Evolutionary conservation across 208 protist species (phyloP).

Genomic region (Polymyxa betae): DNA sequence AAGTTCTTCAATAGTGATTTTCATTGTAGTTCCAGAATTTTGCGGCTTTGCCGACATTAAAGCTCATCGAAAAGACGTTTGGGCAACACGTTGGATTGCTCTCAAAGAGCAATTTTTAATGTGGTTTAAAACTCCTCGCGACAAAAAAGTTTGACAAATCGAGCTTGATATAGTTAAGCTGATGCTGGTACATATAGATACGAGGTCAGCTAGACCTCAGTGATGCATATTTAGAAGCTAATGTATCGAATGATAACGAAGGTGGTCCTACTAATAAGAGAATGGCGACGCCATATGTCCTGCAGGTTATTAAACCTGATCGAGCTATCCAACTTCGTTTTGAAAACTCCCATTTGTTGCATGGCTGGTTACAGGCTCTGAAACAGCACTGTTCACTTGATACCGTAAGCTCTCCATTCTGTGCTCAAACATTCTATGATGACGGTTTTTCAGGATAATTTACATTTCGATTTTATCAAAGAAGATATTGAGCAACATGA

Average conservation of each 20-base stretch:
- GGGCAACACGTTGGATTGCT: background rate
- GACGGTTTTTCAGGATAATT: background rate
- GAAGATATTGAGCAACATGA: background rate
- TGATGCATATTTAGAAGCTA: background rate
- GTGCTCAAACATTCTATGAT: background rate
- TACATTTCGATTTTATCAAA: background rate
- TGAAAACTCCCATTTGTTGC: background rate
- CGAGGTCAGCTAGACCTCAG: background rate
- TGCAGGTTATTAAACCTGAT: background rate
- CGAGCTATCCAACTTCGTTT: background rate
- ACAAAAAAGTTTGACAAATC: background rate
- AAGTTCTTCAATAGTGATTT: too few species aligned
- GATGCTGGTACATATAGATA: background rate
- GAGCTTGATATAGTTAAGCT: background rate
- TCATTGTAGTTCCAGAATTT: too few species aligned
- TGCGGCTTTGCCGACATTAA: background rate
- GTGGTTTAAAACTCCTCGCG: background rate
- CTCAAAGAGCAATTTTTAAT: background rate
- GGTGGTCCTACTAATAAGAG: background rate
- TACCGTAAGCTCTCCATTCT: background rate
- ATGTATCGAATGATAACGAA: background rate
- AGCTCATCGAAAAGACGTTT: background rate
- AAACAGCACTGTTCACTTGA: background rate
- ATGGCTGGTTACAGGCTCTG: background rate
- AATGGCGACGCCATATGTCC: background rate